Base-by-base conservation (phyloP, 352 stramenopile genomes). In the Saprolegnia parasitica region DNA sequence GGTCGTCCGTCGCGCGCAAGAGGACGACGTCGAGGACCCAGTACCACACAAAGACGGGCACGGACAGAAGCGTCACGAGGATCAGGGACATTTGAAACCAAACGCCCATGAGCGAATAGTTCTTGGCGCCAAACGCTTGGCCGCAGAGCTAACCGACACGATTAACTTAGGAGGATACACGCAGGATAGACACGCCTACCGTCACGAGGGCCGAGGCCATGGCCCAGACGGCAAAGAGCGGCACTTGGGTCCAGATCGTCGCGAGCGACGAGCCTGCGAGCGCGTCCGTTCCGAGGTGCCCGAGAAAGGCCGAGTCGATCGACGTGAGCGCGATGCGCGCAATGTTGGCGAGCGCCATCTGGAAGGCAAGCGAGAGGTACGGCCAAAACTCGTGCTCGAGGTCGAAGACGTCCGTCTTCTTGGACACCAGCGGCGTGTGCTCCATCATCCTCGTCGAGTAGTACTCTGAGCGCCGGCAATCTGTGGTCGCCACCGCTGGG, bases 241-340 rank as follows among this genome's bases (percentile, higher is more conserved):
- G 84, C 49, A 91, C 83, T 56, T 77, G 82, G n/a, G 84, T 92
- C 84, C 84, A 94, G 10, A 90, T 81, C 2, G 78, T 87, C 54
- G 86, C 77, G 5, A 94, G 75, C 54, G 86, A 92, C 63, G 86
- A 86, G 20, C 83, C 86, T n/a, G 86, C 86, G 52, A 94, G 78
- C 39, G 79, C 85, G 4, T 78, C 81, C 13, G 81, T 89, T 56
- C 84, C 84, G 21, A 92, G 56, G 42, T 94, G 86, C 4, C 86
- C 86, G 45, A 94, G 72, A 64, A 91, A 94, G 20, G 83, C 84
- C 63, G 76, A 84, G 76, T 93, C 86, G 37, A 93, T 84, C 0
- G 86, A 90, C 61, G 82, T 88, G 62, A 93, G 77, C 37, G 81
- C 83, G 67, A 93, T 89, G 0, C 85, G 81, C 20, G 83, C 85